Evolutionary conservation across 305 asterid genomes (phyloP).

Genomic region (Fraxinus paxiana): DNA sequence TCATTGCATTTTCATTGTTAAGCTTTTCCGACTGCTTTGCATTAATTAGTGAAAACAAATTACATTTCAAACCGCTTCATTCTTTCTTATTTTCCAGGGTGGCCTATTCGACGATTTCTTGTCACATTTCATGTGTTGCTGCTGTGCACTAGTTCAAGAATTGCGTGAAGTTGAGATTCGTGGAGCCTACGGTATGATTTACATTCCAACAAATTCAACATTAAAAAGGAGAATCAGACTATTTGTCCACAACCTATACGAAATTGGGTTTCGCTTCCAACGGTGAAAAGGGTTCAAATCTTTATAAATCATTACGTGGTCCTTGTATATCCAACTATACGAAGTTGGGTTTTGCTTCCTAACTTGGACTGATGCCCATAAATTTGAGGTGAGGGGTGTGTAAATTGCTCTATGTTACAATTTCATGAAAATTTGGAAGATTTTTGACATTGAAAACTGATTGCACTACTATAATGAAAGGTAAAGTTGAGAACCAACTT

Average conservation of each 20-base stretch:
- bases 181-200: not conserved
- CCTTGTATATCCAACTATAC: not conserved
- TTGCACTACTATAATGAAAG: not conserved
- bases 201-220: not conserved
- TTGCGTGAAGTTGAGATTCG: slow-evolving; percentile 31
- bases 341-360: not conserved
- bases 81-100: slow-evolving; percentile 21
- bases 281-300: not conserved
- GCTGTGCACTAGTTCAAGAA: slow-evolving; percentile 33
- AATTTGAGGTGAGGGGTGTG: not conserved
- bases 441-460: not conserved
- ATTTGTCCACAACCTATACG: not conserved
- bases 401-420: not conserved
- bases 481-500: not conserved
- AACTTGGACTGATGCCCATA: not conserved
- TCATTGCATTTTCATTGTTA: not conserved
- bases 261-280: not conserved
- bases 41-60: not conserved
- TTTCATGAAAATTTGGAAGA: not conserved
- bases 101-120: slow-evolving; percentile 28
- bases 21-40: not conserved
- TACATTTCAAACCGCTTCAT: not conserved
- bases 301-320: not conserved
- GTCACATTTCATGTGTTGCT: slow-evolving; percentile 30
- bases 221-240: not conserved